Evolutionary conservation across 2,329 filamentous ascomycete genomes (phyloP).

Genomic region (Microdochium trichocladiopsis): DNA sequence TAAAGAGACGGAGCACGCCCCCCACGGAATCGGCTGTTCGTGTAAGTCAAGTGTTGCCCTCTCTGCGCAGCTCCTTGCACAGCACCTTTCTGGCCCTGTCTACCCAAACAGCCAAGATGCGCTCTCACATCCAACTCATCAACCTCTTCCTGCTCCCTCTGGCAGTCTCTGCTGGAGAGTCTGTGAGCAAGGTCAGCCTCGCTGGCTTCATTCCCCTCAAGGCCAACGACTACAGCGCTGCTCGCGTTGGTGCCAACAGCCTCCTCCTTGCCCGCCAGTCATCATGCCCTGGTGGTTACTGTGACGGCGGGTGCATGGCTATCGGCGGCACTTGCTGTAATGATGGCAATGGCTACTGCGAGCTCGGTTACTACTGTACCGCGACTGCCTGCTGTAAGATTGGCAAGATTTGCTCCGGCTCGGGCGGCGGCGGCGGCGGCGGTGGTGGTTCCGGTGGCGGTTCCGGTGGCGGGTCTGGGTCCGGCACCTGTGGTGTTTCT

Average conservation of each 20-base stretch:
- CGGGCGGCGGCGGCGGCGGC: background rate
- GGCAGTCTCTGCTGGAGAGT: background rate
- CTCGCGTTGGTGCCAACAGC: background rate
- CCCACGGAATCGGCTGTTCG: background rate
- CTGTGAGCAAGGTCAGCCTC: background rate
- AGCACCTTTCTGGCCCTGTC: background rate
- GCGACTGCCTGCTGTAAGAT: background rate
- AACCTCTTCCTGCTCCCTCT: background rate
- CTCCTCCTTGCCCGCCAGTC: background rate
- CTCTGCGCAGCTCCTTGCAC: background rate
- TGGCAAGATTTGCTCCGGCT: background rate
- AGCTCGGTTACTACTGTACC: background rate
- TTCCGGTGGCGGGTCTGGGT: background rate
- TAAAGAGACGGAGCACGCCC: background rate
- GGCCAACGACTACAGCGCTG: background rate
- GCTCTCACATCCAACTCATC: background rate
- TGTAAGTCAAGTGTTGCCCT: background rate
- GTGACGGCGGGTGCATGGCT: conserved; percentile 4
- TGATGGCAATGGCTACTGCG: background rate
- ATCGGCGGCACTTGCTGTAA: conserved; percentile 1
- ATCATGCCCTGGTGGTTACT: background rate
- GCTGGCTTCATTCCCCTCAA: background rate
- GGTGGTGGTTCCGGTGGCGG: background rate
- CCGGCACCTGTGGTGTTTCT: background rate
- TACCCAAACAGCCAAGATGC: background rate